Evolutionary conservation across 805 yeast genomes (phyloP), one percentile per base, ranked within the genome.

Genomic region (Saccharomycopsis synnaedendra): DNA sequence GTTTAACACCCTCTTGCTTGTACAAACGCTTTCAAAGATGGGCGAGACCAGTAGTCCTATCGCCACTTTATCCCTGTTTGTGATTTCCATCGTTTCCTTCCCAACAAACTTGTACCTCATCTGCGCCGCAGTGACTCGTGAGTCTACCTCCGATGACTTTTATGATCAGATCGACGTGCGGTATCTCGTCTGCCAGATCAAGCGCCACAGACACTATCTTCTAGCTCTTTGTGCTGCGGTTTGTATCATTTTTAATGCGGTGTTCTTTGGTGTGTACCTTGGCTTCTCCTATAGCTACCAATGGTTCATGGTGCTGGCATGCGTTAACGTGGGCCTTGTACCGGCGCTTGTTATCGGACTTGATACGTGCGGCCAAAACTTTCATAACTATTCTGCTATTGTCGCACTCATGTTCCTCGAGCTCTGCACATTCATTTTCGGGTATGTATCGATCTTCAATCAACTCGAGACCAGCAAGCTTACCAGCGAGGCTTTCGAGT

Each of bases 101-200:
- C 8, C n/a, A 10, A 10, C 45, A 11, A 42, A 9, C 11, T 6
- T 33, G 8, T 5, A n/a, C 27, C 8, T 19, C 42, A 32, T 19
- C 3, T 10, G 42, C n/a, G 11, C 11, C n/a, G 6, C 34, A 6
- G 45, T 42, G 42, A 31, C n/a, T 34, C 10, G 10, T 10, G 37
- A 33, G 19, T 19, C 19, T 3, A 34, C 9, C 28, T 31, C 43
- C 27, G 11, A 32, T 42, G 45, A 42, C 32, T n/a, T 44, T n/a
- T 39, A 44, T 11, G 28, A 38, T 43, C 46, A 43, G 19, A 34
- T 43, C 8, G 46, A 43, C 29, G 45, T 43, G 9, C 29, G 38
- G 31, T 36, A n/a, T 9, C 28, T 42, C 5, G 28, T n/a, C 6
- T 32, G 10, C 9, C 37, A 33, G 8, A 10, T 31, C 41, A 39